Percentiles rank a stretch among this genome's conserved stretches.
Conservation (phyloP, 805 yeast genomes). For the Saturnispora quitensis region DNA sequence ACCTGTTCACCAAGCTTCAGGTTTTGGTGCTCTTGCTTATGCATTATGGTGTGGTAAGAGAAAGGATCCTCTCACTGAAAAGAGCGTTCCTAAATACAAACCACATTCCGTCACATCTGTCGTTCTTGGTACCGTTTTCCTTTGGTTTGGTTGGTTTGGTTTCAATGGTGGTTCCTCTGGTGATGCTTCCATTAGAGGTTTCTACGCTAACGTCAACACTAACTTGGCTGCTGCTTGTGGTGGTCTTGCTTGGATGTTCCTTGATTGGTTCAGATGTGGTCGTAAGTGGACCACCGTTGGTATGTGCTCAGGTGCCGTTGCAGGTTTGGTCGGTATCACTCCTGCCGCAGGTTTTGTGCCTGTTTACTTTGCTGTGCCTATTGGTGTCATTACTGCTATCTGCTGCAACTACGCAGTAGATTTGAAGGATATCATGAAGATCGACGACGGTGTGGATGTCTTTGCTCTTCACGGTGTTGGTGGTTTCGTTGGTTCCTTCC, state of each 20-base stretch:
- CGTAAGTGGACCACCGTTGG: conserved; percentile 92
- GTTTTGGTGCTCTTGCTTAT: conserved; percentile 90
- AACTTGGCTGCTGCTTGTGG: conserved; percentile 91
- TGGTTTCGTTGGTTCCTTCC: conserved; percentile 71
- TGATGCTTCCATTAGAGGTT: conserved; percentile 84
- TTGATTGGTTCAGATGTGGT: conserved; percentile 80
- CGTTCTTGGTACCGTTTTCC: conserved; percentile 85
- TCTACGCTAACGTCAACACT: conserved; percentile 90
- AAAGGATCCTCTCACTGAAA: conserved; percentile 63
- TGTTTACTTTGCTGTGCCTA: conserved; percentile 75
- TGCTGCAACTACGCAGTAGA: conserved; percentile 84
- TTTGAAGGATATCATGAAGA: conserved; percentile 56
- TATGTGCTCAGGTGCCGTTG: conserved; percentile 85
- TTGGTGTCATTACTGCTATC: conserved; percentile 70
- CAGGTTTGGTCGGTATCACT: conserved; percentile 91
- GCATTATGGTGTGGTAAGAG: conserved; percentile 90
- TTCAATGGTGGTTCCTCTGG: conserved; percentile 99
- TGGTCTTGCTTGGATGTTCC: conserved; percentile 89
- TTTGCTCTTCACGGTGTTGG: conserved; percentile 93
- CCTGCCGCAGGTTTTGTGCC: conserved; percentile 98
- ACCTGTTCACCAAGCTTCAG: conserved; percentile 93
- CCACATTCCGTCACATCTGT: conserved; percentile 90
- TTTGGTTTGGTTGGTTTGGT: conserved; percentile 99
- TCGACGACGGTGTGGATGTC: conserved; percentile 94
- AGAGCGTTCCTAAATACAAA: conserved; percentile 75